A percentile compares a stretch with the other conserved stretches of the same genome.
These are phyloP conservation scores for Polytolypa hystricis DNA, from an alignment of 2,329 filamentous ascomycete genomes.

Conservation along the genomic window DNA sequence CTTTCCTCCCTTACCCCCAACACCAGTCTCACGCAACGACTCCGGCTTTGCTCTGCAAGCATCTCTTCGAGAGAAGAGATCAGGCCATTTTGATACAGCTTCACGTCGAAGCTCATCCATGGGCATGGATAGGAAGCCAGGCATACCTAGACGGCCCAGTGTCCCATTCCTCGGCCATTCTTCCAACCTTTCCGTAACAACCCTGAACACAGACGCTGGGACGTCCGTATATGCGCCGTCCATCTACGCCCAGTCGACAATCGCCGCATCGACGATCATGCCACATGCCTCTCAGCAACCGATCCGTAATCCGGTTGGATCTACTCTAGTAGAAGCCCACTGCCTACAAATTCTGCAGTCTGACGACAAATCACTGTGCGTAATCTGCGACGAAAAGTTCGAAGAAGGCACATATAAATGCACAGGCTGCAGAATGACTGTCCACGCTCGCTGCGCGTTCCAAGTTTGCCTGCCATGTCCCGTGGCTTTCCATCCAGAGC, in stretches of 20 bases:
- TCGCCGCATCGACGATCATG: slow-evolving; percentile 41
- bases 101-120: slow-evolving; percentile 92
- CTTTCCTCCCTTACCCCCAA: slow-evolving; percentile 65
- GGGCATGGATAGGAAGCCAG: slow-evolving; percentile 58
- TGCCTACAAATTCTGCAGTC: slow-evolving; percentile 34
- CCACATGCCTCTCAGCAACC: slow-evolving; percentile 29
- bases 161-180: slow-evolving; percentile 61
- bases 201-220: slow-evolving; percentile 27
- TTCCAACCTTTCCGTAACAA: slow-evolving; percentile 34
- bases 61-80: slow-evolving; percentile 85
- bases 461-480: slow-evolving; percentile 54
- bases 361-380: slow-evolving; percentile 35
- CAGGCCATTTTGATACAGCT: slow-evolving; percentile 73
- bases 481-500: slow-evolving; percentile 55
- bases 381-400: slow-evolving; percentile 44
- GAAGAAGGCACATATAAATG: slow-evolving; percentile 46
- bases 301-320: slow-evolving; percentile 13
- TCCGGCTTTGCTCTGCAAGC: slow-evolving; percentile 80
- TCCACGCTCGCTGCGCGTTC: slow-evolving; percentile 50
- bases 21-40: slow-evolving; percentile 77
- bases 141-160: slow-evolving; percentile 47
- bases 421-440: slow-evolving; percentile 37
- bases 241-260: slow-evolving; percentile 39
- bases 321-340: slow-evolving; percentile 38
- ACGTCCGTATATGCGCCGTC: slow-evolving; percentile 34